Conservation (phyloP, 176 grass and related monocot genomes). For the Otatea glauca region DNA sequence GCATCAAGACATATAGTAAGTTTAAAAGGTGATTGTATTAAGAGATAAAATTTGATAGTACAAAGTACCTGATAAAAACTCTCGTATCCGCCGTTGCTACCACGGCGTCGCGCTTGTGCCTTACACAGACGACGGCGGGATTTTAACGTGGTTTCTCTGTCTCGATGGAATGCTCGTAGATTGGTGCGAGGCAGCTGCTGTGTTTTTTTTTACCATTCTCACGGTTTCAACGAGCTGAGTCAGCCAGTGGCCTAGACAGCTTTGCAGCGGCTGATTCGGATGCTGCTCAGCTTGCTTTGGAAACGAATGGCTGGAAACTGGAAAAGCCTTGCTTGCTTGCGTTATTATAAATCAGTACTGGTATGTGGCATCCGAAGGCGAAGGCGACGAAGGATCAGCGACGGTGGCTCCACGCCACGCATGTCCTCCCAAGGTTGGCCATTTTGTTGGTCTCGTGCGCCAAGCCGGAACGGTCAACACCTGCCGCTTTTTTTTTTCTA, state of each 20-base stretch:
- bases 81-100: no score
- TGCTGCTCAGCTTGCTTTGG: background rate
- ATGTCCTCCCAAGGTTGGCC: background rate
- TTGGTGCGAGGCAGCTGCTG: no score
- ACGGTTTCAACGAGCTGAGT: background rate
- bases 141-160: no score
- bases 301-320: background rate
- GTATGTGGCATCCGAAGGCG: background rate
- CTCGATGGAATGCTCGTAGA: no score
- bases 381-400: background rate
- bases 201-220: background rate
- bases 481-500: conserved; percentile 27
- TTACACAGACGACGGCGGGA: no score
- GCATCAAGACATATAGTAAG: no score
- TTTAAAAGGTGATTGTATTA: no score
- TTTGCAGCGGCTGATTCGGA: conserved; percentile 10
- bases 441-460: conserved; percentile 2
- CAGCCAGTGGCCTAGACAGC: background rate
- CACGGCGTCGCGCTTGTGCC: no score
- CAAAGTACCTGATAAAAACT: no score
- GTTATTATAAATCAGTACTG: no score
- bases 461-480: background rate
- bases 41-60: no score
- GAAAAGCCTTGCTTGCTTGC: background rate
- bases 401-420: background rate